Evolutionary conservation across 2,329 filamentous ascomycete genomes (phyloP).

Genomic region (Fusarium liriodendri): DNA sequence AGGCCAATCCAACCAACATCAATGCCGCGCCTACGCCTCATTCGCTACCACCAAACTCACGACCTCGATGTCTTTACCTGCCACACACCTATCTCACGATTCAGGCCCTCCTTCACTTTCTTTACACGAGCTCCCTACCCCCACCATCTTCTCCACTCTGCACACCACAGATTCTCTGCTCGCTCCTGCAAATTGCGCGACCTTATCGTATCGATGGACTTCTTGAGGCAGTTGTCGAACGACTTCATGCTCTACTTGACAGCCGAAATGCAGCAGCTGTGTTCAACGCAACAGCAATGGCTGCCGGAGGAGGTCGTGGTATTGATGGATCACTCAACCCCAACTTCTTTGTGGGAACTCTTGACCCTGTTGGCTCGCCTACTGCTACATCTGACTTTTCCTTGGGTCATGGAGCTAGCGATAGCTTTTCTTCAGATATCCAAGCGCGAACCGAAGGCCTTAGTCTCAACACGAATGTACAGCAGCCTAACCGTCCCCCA

Average conservation of each 20-base stretch:
- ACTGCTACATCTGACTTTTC: conserved; percentile 50
- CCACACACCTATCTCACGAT: conserved; percentile 92
- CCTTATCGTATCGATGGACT: conserved; percentile 95
- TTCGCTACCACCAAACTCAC: conserved; percentile 68
- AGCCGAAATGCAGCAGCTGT: conserved; percentile 95
- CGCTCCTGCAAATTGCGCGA: conserved; percentile 89
- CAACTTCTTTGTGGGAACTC: conserved; percentile 67
- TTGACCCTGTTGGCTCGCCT: conserved; percentile 55
- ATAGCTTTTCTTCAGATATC: conserved; percentile 47
- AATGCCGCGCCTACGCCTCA: conserved; percentile 69
- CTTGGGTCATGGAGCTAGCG: conserved; percentile 44
- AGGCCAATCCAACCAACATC: conserved; percentile 54
- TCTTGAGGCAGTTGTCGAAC: conserved; percentile 90
- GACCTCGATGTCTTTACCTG: conserved; percentile 89
- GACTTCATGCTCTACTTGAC: conserved; percentile 88
- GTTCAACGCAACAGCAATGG: conserved; percentile 98
- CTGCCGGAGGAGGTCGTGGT: conserved; percentile 89
- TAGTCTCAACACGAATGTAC: conserved; percentile 61
- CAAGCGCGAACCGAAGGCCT: conserved; percentile 53
- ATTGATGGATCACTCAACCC: conserved; percentile 76
- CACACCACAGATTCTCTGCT: conserved; percentile 95
- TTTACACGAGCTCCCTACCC: conserved; percentile 93
- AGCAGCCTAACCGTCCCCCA: conserved; percentile 50
- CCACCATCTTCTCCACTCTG: conserved; percentile 80
- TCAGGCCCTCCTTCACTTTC: conserved; percentile 88